Base-by-base conservation (phyloP, 2,329 filamentous ascomycete species). In the Alternaria gansuensis region DNA sequence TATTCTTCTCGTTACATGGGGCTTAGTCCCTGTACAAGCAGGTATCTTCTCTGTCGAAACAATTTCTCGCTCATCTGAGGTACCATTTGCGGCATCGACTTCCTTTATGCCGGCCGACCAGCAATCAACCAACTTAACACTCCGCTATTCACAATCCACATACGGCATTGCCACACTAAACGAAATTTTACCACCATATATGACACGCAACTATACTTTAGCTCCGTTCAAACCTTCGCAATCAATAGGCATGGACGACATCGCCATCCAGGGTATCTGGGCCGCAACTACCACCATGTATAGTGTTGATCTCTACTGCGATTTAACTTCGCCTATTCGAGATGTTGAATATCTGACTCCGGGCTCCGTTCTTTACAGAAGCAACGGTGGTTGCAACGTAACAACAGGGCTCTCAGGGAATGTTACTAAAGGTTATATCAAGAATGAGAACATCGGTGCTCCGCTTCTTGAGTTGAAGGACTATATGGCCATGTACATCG, bases 1-100 rank as follows among this genome's bases (percentile, higher is more conserved):
- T 0, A 81, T 85, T 62, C 72, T 88, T 0, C 43, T 86, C 0
- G 78, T 87, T 0, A 83, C 84, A 3, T 87, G 83, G 83, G 73
- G 80, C 0, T 61, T 88, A 0, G 87, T 85, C 0, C 86, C 86
- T 0, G 64, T 83, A 0, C 84, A 87, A 65, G 81, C 83, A 26
- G 81, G 84, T n/a, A 79, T 87, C 0, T 83, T 88, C 5, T 61
- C 82, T 0, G 77, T 74, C 0, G 67, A 69, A 0, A 67, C 66
- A 0, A 68, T 84, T 0, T 65, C 44, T 0, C 68, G 73, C 2
- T 68, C 60, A 0, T 48, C 65, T 0, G 3, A 59, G 0, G 5
- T 49, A 0, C 6, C 62, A 0, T 77, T 77, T 51, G 37, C 40
- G 0, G 58, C 57, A 0, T 75, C 75, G 0, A 75, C 64, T 0